Evolutionary conservation across 805 yeast genomes (phyloP).

Genomic region (Yamadazyma olivae): DNA sequence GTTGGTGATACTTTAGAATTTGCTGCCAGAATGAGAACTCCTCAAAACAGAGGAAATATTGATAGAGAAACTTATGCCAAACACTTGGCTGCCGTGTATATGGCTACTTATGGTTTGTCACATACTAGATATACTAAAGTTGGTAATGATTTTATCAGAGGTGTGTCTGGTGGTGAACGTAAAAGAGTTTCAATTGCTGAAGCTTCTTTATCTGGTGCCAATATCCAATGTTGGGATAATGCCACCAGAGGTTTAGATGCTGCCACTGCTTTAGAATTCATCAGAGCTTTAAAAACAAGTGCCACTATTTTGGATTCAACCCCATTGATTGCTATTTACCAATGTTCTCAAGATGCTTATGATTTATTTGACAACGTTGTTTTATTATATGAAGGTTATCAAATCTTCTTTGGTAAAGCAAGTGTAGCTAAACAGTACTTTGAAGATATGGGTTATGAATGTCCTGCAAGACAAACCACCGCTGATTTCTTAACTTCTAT

Average conservation of each 20-base stretch:
- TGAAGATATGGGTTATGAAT: slow-evolving; percentile 56
- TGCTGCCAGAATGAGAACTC: slow-evolving; percentile 49
- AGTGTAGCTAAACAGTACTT: slow-evolving; percentile 47
- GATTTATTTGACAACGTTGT: slow-evolving; percentile 46
- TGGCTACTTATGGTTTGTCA: slow-evolving; percentile 45
- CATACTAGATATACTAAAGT: slow-evolving; percentile 58
- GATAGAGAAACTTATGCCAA: slow-evolving; percentile 31
- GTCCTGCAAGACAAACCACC: slow-evolving; percentile 62
- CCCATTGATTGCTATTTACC: slow-evolving; percentile 57
- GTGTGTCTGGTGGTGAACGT: slow-evolving; percentile 84
- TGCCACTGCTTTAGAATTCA: slow-evolving; percentile 75
- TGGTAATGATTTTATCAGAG: slow-evolving; percentile 62
- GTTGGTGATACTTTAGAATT: slow-evolving; percentile 55
- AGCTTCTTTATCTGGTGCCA: slow-evolving; percentile 61
- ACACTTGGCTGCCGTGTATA: slow-evolving; percentile 39
- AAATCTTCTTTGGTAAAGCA: slow-evolving; percentile 44
- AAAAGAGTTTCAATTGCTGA: slow-evolving; percentile 83
- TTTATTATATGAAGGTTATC: slow-evolving; percentile 45
- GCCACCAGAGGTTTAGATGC: slow-evolving; percentile 85
- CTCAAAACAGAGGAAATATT: slow-evolving; percentile 30
- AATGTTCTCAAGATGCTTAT: slow-evolving; percentile 46
- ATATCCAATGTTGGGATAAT: slow-evolving; percentile 57
- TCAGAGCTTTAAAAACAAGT: slow-evolving; percentile 60
- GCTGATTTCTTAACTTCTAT: slow-evolving; percentile 67
- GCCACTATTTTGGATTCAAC: slow-evolving; percentile 58